phyloP scores from a whole-genome alignment of 306 rosid species.

The Inga laurina region DNA sequence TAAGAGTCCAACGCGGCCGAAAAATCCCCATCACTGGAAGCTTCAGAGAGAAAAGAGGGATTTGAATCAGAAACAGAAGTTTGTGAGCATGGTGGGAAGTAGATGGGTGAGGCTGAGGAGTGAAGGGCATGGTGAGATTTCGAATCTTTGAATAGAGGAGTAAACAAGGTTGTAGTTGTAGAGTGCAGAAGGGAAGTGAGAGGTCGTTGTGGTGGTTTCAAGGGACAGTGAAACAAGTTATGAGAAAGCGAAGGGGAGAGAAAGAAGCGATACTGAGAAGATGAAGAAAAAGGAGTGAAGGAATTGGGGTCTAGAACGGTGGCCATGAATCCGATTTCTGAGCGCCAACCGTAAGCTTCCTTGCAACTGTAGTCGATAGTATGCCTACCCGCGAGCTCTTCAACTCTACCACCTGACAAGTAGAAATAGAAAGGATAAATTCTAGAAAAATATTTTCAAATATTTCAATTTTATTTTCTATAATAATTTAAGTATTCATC shows the following conservation, averaged over 20 bases:
- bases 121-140: conserved; percentile 26
- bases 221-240: conserved; percentile 10
- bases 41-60: conserved; percentile 22
- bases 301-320: background rate
- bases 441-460: no score
- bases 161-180: background rate
- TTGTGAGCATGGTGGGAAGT: background rate
- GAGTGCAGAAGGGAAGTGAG: conserved; percentile 24
- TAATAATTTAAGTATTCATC: no score
- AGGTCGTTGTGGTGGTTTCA: background rate
- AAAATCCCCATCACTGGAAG: conserved; percentile 11
- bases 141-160: conserved; percentile 17
- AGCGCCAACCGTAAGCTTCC: background rate
- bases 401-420: background rate
- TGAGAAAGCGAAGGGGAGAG: background rate
- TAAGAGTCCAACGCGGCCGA: background rate
- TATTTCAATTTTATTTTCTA: no score
- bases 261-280: background rate
- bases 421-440: no score
- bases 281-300: background rate
- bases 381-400: background rate
- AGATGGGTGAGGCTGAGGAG: conserved; percentile 32
- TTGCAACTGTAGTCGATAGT: background rate
- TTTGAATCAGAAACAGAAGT: background rate
- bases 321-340: background rate